Evolutionary conservation across 2,329 filamentous ascomycete species (phyloP).

Genomic region (Periconia sp.): DNA sequence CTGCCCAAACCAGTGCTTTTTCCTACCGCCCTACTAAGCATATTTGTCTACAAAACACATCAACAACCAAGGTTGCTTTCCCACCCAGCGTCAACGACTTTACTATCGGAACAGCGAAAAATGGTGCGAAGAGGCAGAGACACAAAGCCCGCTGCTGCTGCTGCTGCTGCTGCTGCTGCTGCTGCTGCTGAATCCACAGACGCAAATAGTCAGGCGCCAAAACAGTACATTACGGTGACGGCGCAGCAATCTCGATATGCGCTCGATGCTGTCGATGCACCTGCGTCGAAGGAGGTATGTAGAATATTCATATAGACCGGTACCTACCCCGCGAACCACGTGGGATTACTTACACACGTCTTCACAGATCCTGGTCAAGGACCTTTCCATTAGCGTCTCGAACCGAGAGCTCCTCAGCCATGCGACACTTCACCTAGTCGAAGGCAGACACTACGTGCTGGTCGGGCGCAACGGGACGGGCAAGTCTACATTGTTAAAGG

Average conservation of each 20-base stretch:
- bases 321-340: not conserved
- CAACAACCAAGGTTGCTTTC: too few relatives aligned
- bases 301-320: not conserved
- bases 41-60: too few relatives aligned
- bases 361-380: constrained; percentile 57
- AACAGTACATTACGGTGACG: constrained; percentile 35
- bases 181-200: constrained; percentile 23
- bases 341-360: not conserved
- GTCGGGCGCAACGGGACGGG: constrained; percentile 80
- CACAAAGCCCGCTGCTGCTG: not conserved
- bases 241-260: constrained; percentile 43
- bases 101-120: too few relatives aligned
- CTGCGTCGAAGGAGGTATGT: constrained; percentile 39
- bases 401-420: constrained; percentile 67
- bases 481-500: constrained; percentile 76
- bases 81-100: too few relatives aligned
- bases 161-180: constrained; percentile 11
- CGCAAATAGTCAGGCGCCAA: constrained; percentile 2
- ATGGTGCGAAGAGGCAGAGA: constrained; percentile 38
- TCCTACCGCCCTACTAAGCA: too few relatives aligned
- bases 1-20: too few relatives aligned
- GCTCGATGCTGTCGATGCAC: constrained; percentile 42
- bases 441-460: constrained; percentile 73
- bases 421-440: constrained; percentile 71
- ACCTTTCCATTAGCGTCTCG: constrained; percentile 68